Evolutionary conservation across 73 alveolate genomes (phyloP), one percentile per base, ranked within the genome.

Genomic region (Durusdinium trenchii): DNA sequence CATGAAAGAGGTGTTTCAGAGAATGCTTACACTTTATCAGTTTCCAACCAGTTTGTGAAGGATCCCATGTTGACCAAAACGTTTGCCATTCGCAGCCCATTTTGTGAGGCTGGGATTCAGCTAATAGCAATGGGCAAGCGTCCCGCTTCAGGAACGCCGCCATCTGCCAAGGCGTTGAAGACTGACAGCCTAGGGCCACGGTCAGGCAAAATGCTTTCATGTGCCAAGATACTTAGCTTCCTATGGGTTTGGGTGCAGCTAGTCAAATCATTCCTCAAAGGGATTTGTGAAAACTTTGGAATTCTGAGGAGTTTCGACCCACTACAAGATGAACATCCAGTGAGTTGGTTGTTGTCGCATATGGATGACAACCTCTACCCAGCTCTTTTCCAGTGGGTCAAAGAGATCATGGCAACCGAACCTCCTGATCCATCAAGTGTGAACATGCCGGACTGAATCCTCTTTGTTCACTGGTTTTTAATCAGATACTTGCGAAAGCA

Each of bases 61-160:
- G n/a, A n/a, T n/a, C n/a, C n/a, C n/a, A n/a, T n/a, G n/a, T n/a
- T n/a, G n/a, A n/a, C 32, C 32, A 16, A 57, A 23, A 12, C 69
- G 23, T 57, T 57, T 57, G 69, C 32, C 69, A 57, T 57, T 57
- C 69, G 23, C 32, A 23, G 32, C 32, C 23, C 23, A 16, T 23
- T 16, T 12, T 57, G 69, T 57, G 69, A 23, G 32, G 23, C 69
- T 57, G 69, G 12, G 69, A 12, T 16, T 23, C 69, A 57, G 69
- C 32, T n/a, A n/a, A 12, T 57, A 12, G 46, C 90, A 16, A 79
- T 79, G 90, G 67, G 67, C 30, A 79, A 79, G 64, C 90, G 90
- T 12, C 28, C 69, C 10, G 90, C 69, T 23, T 45, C 67, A 3
- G 90, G 90, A 2, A 47, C 69, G 47, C 52, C 90, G 64, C 90